Percentiles rank a stretch among this genome's conserved stretches.
phyloP scores from a whole-genome alignment of 1,139 yeast species.

The Saccharomyces hybrid region DNA sequence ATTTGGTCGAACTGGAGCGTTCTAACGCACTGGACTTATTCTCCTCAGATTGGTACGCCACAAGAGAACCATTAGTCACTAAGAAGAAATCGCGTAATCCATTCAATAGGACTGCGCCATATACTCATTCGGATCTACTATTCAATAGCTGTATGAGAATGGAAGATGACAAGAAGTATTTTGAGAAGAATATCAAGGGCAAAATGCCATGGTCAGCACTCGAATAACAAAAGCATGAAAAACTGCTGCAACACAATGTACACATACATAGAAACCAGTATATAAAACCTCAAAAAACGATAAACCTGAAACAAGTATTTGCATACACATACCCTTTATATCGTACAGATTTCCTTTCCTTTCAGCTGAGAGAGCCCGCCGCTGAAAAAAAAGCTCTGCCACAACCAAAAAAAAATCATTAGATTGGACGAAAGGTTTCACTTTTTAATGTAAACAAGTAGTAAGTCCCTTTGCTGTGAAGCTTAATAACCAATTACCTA shows the following conservation, averaged over 20 bases:
- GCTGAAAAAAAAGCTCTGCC: not conserved
- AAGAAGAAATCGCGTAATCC: slow-evolving; percentile 48
- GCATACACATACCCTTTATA: too few species aligned
- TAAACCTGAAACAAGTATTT: too few species aligned
- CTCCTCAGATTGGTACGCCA: slow-evolving; percentile 55
- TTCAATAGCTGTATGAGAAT: slow-evolving; percentile 10
- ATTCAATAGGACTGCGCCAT: slow-evolving; percentile 42
- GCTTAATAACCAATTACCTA: not conserved
- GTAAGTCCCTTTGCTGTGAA: not conserved
- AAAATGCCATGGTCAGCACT: slow-evolving; percentile 28
- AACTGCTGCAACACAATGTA: too few species aligned
- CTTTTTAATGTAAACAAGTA: not conserved
- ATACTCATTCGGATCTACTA: slow-evolving; percentile 18
- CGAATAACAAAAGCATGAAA: too few species aligned
- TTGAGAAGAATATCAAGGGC: slow-evolving; percentile 14
- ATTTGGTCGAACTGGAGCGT: slow-evolving; percentile 42
- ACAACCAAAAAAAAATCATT: not conserved
- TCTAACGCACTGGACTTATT: slow-evolving; percentile 52
- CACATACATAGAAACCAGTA: not conserved
- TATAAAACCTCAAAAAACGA: not conserved
- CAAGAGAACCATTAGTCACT: slow-evolving; percentile 25
- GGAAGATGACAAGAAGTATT: slow-evolving; percentile 17
- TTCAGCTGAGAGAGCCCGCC: not conserved
- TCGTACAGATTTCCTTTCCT: too few species aligned
- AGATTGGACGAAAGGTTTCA: not conserved